Percentiles rank a stretch among this genome's conserved stretches.
These are phyloP conservation scores for Neostapfia colusana DNA, from an alignment of 176 grass and related monocot species.

Conservation along the genomic window DNA sequence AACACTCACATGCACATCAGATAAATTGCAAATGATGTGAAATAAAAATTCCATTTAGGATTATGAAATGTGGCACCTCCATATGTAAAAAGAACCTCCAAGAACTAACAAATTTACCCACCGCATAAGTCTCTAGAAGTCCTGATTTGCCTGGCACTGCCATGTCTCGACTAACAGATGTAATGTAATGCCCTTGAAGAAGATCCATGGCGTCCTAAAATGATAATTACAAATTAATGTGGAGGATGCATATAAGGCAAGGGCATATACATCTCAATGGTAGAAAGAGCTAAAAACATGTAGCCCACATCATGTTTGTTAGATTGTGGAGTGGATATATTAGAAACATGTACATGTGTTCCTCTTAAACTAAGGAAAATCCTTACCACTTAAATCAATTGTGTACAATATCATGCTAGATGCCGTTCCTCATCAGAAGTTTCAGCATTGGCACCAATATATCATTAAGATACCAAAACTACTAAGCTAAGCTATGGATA, in stretches of 20 bases:
- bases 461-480: constrained; percentile 8
- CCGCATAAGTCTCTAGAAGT: constrained; percentile 77
- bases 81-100: constrained; percentile 12
- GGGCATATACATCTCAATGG: constrained; percentile 6
- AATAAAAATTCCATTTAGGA: constrained; percentile 14
- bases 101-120: constrained; percentile 46
- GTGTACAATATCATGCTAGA: background rate
- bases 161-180: constrained; percentile 81
- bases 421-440: background rate
- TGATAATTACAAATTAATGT: constrained; percentile 39
- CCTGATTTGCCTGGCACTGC: constrained; percentile 61
- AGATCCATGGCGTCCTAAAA: constrained; percentile 93
- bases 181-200: constrained; percentile 87
- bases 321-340: constrained; percentile 17
- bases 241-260: constrained; percentile 13
- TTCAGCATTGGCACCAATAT: background rate
- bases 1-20: constrained; percentile 4
- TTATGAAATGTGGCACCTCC: background rate
- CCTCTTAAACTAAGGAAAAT: constrained; percentile 7
- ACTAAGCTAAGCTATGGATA: background rate
- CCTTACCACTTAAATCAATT: background rate
- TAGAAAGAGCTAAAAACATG: constrained; percentile 22
- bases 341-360: constrained; percentile 1
- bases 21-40: constrained; percentile 13
- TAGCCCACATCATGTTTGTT: background rate